Evolutionary conservation across 352 stramenopile genomes (phyloP).

Genomic region (Thalassiosira mediterranea): DNA sequence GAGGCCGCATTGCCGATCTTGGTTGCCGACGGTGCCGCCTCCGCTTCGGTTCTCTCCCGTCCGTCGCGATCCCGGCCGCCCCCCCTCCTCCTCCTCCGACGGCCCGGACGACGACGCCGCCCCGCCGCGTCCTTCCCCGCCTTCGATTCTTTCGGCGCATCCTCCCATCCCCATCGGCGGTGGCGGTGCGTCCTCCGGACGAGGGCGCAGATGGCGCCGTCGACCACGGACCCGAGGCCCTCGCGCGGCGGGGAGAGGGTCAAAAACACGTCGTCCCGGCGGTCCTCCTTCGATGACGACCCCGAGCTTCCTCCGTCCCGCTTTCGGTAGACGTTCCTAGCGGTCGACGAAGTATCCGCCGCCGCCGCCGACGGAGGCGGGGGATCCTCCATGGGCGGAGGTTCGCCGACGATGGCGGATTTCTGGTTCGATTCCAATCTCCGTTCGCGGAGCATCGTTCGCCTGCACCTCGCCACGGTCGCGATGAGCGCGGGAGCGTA

Average conservation of each 20-base stretch:
- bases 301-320: neutral
- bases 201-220: slow-evolving; percentile 72
- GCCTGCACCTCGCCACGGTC: slow-evolving; percentile 9
- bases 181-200: slow-evolving; percentile 55
- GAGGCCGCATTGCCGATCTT: neutral
- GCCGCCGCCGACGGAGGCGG: neutral
- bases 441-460: neutral
- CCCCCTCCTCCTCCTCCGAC: slow-evolving; percentile 1
- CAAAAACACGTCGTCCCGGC: neutral
- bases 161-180: neutral
- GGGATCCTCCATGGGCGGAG: neutral
- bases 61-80: neutral
- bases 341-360: neutral
- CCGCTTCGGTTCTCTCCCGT: neutral
- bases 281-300: slow-evolving; percentile 1
- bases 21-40: neutral
- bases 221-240: slow-evolving; percentile 65
- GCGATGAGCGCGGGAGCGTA: slow-evolving; percentile 38
- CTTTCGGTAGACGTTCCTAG: slow-evolving; percentile 30
- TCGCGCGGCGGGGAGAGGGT: slow-evolving; percentile 35
- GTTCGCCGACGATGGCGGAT: neutral
- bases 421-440: neutral
- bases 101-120: no score
- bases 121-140: slow-evolving; percentile 11
- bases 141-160: neutral